These are phyloP conservation scores for Mucuna pruriens DNA, from an alignment of 306 rosid species.

Conservation along the genomic window DNA sequence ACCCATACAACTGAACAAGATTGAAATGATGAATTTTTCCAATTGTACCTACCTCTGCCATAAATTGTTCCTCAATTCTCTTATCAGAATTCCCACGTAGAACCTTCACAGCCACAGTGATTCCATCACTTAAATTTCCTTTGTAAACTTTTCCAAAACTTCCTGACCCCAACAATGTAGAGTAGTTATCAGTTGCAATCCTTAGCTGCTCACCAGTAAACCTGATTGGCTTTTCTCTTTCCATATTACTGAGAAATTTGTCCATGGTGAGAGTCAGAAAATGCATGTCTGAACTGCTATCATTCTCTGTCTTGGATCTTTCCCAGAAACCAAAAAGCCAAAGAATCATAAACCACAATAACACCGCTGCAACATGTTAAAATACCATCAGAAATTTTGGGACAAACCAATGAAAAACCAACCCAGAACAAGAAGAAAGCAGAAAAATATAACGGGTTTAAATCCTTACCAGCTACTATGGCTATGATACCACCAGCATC, in stretches of 20 bases:
- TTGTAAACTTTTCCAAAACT: constrained; percentile 44
- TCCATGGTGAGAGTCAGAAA: neutral
- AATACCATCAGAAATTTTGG: neutral
- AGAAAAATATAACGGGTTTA: neutral
- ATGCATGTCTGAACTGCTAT: neutral
- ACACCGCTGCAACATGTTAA: neutral
- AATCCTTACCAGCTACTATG: neutral
- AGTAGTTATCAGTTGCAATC: constrained; percentile 40
- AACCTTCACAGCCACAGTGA: constrained; percentile 35
- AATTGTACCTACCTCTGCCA: constrained; percentile 39
- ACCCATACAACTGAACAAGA: constrained; percentile 45
- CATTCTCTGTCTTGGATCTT: neutral
- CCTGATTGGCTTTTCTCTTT: constrained; percentile 18
- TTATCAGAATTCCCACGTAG: neutral
- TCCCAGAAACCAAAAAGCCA: neutral
- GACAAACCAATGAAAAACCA: neutral
- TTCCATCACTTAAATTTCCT: constrained; percentile 14
- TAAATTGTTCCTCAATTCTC: constrained; percentile 16
- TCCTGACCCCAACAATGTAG: constrained; percentile 48
- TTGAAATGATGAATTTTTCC: constrained; percentile 46
- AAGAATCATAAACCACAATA: neutral
- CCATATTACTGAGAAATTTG: neutral
- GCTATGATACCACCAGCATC: too few relatives aligned
- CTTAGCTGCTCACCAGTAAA: neutral
- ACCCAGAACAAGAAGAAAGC: neutral